phyloP scores from a whole-genome alignment of 2,329 filamentous ascomycete genomes.

The Monascus ruber region DNA sequence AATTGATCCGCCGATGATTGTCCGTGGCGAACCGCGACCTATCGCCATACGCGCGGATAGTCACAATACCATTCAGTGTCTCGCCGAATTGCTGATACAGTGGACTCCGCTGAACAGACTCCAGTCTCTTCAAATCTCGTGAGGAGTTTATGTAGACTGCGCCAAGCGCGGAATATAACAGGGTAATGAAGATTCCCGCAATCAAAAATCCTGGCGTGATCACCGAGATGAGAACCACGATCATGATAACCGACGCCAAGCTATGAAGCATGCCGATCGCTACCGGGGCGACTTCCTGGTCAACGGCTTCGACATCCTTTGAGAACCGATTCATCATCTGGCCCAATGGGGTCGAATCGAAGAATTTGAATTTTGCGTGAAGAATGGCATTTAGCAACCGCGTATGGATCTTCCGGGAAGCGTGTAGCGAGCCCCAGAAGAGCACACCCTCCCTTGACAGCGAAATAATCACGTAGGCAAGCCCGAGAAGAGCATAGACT shows the following conservation, averaged over 20 bases:
- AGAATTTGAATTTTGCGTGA: slow-evolving; percentile 92
- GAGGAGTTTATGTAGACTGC: slow-evolving; percentile 84
- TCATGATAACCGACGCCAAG: slow-evolving; percentile 63
- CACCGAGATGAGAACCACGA: slow-evolving; percentile 71
- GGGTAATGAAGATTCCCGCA: slow-evolving; percentile 71
- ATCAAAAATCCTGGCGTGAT: slow-evolving; percentile 89
- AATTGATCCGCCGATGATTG: slow-evolving; percentile 79
- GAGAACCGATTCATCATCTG: slow-evolving; percentile 98
- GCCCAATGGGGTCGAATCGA: slow-evolving; percentile 88
- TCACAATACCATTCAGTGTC: slow-evolving; percentile 86
- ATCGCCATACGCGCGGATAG: slow-evolving; percentile 91
- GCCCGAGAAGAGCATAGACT: slow-evolving; percentile 69
- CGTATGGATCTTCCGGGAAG: slow-evolving; percentile 74
- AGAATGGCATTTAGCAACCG: slow-evolving; percentile 67
- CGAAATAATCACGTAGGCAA: slow-evolving; percentile 68
- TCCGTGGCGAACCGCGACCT: slow-evolving; percentile 88
- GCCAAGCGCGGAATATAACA: slow-evolving; percentile 71
- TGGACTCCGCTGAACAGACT: slow-evolving; percentile 87
- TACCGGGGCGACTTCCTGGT: slow-evolving; percentile 89
- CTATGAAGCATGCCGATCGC: slow-evolving; percentile 66
- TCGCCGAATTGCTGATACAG: slow-evolving; percentile 97
- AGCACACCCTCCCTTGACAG: slow-evolving; percentile 75
- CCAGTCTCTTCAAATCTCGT: slow-evolving; percentile 87
- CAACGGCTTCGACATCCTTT: slow-evolving; percentile 88
- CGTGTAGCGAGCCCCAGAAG: slow-evolving; percentile 82